These are phyloP conservation scores for Fusarium sp. DNA, from an alignment of 2,329 filamentous ascomycete genomes.

Conservation along the genomic window DNA sequence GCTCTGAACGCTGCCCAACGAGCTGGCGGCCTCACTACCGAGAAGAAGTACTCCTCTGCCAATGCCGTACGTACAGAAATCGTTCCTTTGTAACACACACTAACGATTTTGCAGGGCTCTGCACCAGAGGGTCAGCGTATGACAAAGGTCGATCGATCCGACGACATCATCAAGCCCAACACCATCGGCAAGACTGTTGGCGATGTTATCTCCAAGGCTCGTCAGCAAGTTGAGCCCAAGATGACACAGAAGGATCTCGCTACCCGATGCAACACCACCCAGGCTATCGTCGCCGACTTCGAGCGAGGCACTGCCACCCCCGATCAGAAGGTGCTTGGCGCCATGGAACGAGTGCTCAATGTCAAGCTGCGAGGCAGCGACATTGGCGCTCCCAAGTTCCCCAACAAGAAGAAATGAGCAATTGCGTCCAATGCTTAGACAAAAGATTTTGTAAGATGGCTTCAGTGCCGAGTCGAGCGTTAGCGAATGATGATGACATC, in stretches of 20 bases:
- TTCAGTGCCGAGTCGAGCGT: constrained; percentile 43
- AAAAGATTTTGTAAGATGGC: constrained; percentile 36
- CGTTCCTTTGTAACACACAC: background rate
- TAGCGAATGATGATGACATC: constrained; percentile 43
- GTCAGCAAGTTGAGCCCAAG: constrained; percentile 86
- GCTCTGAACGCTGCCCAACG: constrained; percentile 91
- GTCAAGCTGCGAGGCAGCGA: constrained; percentile 86
- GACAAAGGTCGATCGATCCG: constrained; percentile 96
- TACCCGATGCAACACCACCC: constrained; percentile 88
- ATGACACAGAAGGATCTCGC: constrained; percentile 94
- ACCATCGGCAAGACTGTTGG: constrained; percentile 84
- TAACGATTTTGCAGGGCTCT: constrained; percentile 41
- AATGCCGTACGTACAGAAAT: constrained; percentile 63
- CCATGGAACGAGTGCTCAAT: constrained; percentile 86
- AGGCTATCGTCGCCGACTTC: constrained; percentile 81
- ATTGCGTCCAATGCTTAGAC: background rate
- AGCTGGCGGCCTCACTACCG: constrained; percentile 77
- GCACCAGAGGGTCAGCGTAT: constrained; percentile 85
- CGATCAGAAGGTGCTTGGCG: constrained; percentile 82
- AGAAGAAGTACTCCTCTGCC: constrained; percentile 87
- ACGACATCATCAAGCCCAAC: constrained; percentile 98
- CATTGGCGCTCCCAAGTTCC: constrained; percentile 85
- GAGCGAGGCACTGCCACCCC: constrained; percentile 82
- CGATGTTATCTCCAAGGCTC: constrained; percentile 81
- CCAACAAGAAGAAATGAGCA: constrained; percentile 69